phyloP scores from a whole-genome alignment of 2,329 filamentous ascomycete genomes.

The Clonostachys solani region DNA sequence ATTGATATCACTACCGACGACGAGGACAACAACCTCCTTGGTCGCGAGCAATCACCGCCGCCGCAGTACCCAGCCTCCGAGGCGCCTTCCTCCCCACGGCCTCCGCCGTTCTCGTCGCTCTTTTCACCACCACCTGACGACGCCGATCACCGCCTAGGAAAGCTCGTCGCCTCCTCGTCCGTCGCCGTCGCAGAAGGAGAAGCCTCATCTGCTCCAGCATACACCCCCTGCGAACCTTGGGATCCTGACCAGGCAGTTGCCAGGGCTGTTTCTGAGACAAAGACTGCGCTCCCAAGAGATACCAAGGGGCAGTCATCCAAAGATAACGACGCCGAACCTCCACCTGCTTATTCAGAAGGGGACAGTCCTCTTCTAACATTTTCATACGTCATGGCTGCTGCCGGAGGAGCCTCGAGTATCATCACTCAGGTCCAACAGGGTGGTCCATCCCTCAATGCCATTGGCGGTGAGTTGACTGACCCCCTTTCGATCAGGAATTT shows the following conservation, averaged over 20 bases:
- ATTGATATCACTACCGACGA: constrained; percentile 12
- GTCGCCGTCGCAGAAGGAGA: constrained; percentile 11
- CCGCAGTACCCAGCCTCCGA: constrained; percentile 56
- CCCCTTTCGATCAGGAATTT: not conserved
- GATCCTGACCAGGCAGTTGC: constrained; percentile 24
- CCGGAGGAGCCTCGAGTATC: constrained; percentile 95
- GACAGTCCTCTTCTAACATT: constrained; percentile 89
- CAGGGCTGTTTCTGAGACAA: constrained; percentile 67
- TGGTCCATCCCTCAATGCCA: constrained; percentile 80
- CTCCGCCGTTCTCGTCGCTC: constrained; percentile 59
- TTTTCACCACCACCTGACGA: constrained; percentile 33
- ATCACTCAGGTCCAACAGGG: constrained; percentile 98
- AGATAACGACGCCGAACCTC: constrained; percentile 82
- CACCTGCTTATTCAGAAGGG: constrained; percentile 94
- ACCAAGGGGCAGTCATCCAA: constrained; percentile 74
- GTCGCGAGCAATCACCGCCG: constrained; percentile 44
- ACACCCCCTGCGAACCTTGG: constrained; percentile 36
- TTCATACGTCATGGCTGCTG: constrained; percentile 95
- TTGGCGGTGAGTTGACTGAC: constrained; percentile 62
- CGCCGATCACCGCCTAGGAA: constrained; percentile 2
- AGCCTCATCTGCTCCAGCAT: constrained; percentile 44
- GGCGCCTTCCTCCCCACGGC: constrained; percentile 46
- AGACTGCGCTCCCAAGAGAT: constrained; percentile 78
- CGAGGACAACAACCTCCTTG: constrained; percentile 8
- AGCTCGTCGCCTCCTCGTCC: not conserved